These are phyloP conservation scores for Penicillium longicatenatum DNA, from an alignment of 495 filamentous ascomycete genomes.

Conservation along the genomic window DNA sequence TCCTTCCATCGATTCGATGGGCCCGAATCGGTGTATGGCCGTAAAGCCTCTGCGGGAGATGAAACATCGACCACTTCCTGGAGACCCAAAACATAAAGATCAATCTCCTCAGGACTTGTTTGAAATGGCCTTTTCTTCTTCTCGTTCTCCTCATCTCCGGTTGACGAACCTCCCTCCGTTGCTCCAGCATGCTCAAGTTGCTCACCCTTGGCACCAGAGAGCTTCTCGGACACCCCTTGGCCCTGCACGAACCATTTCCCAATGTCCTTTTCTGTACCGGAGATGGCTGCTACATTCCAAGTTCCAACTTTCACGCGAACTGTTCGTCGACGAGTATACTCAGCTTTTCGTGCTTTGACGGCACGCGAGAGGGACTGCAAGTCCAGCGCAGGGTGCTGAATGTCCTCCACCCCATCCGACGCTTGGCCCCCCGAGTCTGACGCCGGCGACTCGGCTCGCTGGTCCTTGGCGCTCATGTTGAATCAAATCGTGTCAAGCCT, in stretches of 20 bases:
- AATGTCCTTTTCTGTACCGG: conserved; percentile 82
- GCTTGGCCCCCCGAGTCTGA: conserved; percentile 21
- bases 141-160: conserved; percentile 5
- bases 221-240: conserved; percentile 62
- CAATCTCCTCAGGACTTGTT: conserved; percentile 60
- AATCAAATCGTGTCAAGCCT: background rate
- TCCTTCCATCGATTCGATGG: conserved; percentile 77
- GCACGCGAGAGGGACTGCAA: conserved; percentile 55
- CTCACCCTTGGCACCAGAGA: conserved; percentile 53
- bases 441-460: conserved; percentile 8
- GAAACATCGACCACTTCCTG: conserved; percentile 91
- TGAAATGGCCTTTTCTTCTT: conserved; percentile 16
- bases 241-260: conserved; percentile 82
- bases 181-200: conserved; percentile 26
- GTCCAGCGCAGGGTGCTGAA: conserved; percentile 25
- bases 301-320: conserved; percentile 84
- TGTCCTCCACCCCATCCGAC: conserved; percentile 28
- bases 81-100: conserved; percentile 85
- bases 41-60: conserved; percentile 61
- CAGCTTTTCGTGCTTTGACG: conserved; percentile 69
- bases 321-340: conserved; percentile 70
- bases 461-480: conserved; percentile 19
- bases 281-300: conserved; percentile 90
- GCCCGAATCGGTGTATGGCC: conserved; percentile 71
- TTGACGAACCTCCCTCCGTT: conserved; percentile 6